A percentile compares a stretch with the other conserved stretches of the same genome.
These are phyloP conservation scores for Jackrogersella minutella DNA, from an alignment of 495 filamentous ascomycete species.

Conservation along the genomic window DNA sequence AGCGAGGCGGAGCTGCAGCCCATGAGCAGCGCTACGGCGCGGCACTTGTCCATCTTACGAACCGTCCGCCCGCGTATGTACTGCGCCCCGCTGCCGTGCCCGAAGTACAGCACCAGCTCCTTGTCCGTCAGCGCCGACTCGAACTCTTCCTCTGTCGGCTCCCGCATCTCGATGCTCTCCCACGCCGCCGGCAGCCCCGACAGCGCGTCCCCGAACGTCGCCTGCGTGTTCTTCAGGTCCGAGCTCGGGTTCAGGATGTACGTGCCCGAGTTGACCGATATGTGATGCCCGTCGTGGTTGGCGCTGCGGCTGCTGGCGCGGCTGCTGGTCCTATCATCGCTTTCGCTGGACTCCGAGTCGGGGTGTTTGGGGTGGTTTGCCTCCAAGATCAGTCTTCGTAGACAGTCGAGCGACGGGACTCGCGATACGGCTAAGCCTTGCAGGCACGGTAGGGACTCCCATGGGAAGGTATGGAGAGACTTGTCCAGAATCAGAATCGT, in stretches of 20 bases:
- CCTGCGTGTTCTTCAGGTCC: slow-evolving; percentile 82
- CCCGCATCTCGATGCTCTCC: slow-evolving; percentile 69
- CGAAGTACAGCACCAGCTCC: slow-evolving; percentile 88
- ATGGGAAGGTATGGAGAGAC: slow-evolving; percentile 86
- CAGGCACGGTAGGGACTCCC: slow-evolving; percentile 93
- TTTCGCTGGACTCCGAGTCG: not conserved
- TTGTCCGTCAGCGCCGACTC: slow-evolving; percentile 64
- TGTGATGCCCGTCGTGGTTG: slow-evolving; percentile 58
- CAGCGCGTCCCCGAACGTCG: slow-evolving; percentile 71
- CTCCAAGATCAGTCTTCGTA: slow-evolving; percentile 63
- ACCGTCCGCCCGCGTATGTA: slow-evolving; percentile 85
- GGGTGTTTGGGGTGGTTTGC: slow-evolving; percentile 30
- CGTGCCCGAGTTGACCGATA: slow-evolving; percentile 68
- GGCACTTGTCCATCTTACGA: slow-evolving; percentile 74
- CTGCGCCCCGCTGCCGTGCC: slow-evolving; percentile 93
- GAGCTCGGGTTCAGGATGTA: slow-evolving; percentile 89
- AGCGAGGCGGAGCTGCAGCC: slow-evolving; percentile 85
- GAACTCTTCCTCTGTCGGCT: slow-evolving; percentile 81
- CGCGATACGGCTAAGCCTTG: slow-evolving; percentile 80
- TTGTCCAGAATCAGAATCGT: slow-evolving; percentile 95
- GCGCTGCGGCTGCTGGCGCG: slow-evolving; percentile 12
- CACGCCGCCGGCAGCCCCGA: slow-evolving; percentile 61
- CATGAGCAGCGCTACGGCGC: slow-evolving; percentile 81
- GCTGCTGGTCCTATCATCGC: too few species aligned
- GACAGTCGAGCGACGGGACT: slow-evolving; percentile 80